Conservation (phyloP, 345 rosid species). For the Atalantia buxifolia region DNA sequence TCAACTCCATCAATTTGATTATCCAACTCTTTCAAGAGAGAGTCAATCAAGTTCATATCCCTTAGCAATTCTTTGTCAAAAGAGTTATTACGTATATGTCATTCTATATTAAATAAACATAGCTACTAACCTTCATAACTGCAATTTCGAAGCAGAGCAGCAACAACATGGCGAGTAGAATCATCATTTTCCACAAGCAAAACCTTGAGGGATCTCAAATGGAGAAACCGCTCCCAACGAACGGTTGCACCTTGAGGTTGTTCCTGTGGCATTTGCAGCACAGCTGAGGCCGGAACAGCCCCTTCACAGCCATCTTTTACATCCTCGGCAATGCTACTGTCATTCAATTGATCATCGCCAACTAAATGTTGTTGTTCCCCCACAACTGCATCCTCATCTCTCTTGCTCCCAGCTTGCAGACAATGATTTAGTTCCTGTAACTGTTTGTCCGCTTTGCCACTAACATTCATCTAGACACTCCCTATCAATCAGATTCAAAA, state of each 20-base stretch:
- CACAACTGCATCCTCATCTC: constrained; percentile 30
- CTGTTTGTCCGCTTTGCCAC: constrained; percentile 33
- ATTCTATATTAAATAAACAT: background rate
- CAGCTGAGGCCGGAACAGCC: constrained; percentile 27
- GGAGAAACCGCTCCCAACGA: constrained; percentile 83
- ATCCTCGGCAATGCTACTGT: constrained; percentile 27
- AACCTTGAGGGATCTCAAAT: constrained; percentile 58
- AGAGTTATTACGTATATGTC: too few species aligned
- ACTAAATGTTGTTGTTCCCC: constrained; percentile 18
- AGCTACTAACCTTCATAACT: constrained; percentile 64
- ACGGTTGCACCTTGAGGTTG: constrained; percentile 43
- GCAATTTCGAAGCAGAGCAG: constrained; percentile 83
- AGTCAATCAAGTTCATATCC: too few species aligned
- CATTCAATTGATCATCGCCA: constrained; percentile 29
- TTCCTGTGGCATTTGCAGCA: constrained; percentile 39
- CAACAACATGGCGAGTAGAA: constrained; percentile 74
- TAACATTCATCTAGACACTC: constrained; percentile 49
- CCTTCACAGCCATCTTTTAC: constrained; percentile 36
- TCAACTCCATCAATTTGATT: too few species aligned
- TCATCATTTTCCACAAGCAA: constrained; percentile 77
- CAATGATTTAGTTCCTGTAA: constrained; percentile 31
- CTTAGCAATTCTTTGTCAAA: too few species aligned
- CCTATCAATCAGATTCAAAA: constrained; percentile 39
- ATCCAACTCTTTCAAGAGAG: too few species aligned
- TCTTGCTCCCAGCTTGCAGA: constrained; percentile 21